phyloP scores from a whole-genome alignment of 345 rosid species.

The Gossypium ekmanianum region DNA sequence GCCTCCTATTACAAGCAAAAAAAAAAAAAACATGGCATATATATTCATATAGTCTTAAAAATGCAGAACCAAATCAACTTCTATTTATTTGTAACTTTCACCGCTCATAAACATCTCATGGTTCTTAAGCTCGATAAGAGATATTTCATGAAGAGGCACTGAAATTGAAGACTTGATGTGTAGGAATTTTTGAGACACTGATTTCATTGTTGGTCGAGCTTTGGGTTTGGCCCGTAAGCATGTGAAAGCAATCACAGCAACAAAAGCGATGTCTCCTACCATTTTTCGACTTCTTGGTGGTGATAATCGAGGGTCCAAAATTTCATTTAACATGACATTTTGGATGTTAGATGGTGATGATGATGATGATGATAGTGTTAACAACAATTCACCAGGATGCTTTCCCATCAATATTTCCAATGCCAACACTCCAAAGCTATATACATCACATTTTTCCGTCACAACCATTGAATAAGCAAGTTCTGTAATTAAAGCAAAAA shows the following conservation, averaged over 20 bases:
- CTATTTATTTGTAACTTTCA: no score
- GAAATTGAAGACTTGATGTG: background rate
- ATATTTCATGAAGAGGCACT: background rate
- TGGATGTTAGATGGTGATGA: background rate
- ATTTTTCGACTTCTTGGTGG: background rate
- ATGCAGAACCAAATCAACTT: no score
- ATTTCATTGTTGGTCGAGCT: conserved; percentile 17
- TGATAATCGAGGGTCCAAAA: conserved; percentile 6
- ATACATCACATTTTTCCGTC: conserved; percentile 20
- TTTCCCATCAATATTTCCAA: conserved; percentile 17
- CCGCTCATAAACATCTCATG: no score
- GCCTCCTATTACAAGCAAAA: no score
- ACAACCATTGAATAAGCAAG: conserved; percentile 8
- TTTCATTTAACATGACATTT: background rate
- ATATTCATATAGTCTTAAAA: no score
- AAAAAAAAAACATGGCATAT: no score
- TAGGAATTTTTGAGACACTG: conserved; percentile 12
- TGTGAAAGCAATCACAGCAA: conserved; percentile 1
- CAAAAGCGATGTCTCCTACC: background rate
- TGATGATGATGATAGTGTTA: background rate
- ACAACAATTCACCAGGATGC: conserved; percentile 18
- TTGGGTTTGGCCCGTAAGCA: conserved; percentile 12
- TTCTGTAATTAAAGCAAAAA: background rate
- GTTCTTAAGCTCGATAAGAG: no score
- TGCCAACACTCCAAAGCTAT: conserved; percentile 22